Conservation (phyloP, 441 rosid genomes). For the Eugenia klotzschiana region DNA sequence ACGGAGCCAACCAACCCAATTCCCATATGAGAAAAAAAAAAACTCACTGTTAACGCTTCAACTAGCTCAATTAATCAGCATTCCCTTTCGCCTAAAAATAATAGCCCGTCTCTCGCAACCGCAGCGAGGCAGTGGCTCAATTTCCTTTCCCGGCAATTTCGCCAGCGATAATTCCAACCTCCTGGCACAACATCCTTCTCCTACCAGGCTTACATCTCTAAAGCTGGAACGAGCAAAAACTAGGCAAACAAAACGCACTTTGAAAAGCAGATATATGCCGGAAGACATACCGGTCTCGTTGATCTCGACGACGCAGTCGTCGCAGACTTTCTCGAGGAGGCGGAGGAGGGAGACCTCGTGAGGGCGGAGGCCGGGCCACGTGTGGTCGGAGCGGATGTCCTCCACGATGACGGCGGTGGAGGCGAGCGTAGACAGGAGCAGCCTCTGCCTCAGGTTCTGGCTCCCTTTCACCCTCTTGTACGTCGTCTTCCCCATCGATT, state of each 20-base stretch:
- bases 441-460: slow-evolving; percentile 56
- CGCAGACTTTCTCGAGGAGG: slow-evolving; percentile 53
- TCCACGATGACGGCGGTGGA: slow-evolving; percentile 46
- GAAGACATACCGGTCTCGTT: slow-evolving; percentile 56
- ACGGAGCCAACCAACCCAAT: background rate
- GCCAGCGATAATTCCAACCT: background rate
- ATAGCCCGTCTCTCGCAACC: background rate
- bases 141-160: background rate
- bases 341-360: slow-evolving; percentile 73
- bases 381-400: slow-evolving; percentile 52
- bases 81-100: background rate
- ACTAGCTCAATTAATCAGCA: background rate
- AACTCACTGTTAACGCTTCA: background rate
- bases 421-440: slow-evolving; percentile 58
- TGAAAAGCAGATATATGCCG: too few relatives aligned
- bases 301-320: slow-evolving; percentile 51
- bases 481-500: slow-evolving; percentile 43
- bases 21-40: background rate
- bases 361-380: slow-evolving; percentile 59
- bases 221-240: background rate
- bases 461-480: slow-evolving; percentile 55
- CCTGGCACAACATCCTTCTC: background rate
- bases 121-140: background rate
- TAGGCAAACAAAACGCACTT: background rate
- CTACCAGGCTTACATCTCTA: background rate